phyloP scores from a whole-genome alignment of 2,329 filamentous ascomycete genomes.

The Epichloe typhina region DNA sequence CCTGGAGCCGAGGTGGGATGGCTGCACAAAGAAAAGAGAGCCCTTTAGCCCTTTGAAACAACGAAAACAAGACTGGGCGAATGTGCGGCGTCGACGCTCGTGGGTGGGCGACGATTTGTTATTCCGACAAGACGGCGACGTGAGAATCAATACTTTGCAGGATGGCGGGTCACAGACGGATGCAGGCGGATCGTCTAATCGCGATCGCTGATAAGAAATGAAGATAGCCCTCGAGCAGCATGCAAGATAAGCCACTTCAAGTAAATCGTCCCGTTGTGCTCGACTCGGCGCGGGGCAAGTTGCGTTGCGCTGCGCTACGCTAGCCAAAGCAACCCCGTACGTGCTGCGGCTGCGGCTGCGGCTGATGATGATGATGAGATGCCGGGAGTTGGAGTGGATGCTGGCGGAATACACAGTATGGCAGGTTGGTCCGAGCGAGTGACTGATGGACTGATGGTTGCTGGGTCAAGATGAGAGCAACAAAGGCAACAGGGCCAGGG shows the following conservation, averaged over 20 bases:
- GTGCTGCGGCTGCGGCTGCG: background rate
- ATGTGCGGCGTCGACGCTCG: no score
- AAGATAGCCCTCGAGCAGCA: background rate
- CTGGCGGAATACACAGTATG: background rate
- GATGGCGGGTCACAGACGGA: background rate
- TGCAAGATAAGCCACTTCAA: constrained; percentile 1
- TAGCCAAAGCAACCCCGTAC: background rate
- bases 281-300: background rate
- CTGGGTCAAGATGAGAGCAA: background rate
- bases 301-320: background rate
- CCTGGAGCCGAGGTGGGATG: background rate
- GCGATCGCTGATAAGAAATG: background rate
- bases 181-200: background rate
- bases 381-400: background rate
- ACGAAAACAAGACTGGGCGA: no score
- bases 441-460: background rate
- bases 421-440: background rate
- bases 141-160: background rate
- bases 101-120: no score
- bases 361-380: background rate
- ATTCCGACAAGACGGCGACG: no score
- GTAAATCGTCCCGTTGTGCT: background rate
- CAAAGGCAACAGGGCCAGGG: background rate
- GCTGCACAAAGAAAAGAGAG: no score
- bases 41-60: no score